A percentile compares a stretch with the other conserved stretches of the same genome.
Evolutionary conservation across 768 basidiomycete species (phyloP).

Genomic region (Suillus brevipes): DNA sequence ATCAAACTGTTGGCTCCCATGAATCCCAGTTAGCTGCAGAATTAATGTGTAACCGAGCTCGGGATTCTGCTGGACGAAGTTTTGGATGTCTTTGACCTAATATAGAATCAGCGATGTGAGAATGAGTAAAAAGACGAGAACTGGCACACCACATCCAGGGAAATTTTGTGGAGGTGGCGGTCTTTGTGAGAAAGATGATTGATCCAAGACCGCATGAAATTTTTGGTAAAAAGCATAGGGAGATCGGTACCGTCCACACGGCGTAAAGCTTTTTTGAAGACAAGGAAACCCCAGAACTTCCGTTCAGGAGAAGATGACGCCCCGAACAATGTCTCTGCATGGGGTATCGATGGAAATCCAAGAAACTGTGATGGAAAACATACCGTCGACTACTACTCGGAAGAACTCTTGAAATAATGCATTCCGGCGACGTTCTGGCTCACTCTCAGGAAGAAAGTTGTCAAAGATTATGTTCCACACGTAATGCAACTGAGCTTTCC

Average conservation of each 20-base stretch:
- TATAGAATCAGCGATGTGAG: not conserved
- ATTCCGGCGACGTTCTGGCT: slow-evolving; percentile 35
- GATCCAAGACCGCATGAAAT: slow-evolving; percentile 96
- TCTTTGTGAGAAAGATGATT: slow-evolving; percentile 90
- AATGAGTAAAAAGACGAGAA: not conserved
- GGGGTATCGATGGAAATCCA: not conserved
- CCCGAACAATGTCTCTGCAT: slow-evolving; percentile 82
- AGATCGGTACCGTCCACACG: slow-evolving; percentile 64
- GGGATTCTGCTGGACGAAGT: slow-evolving; percentile 72
- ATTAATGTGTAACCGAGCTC: slow-evolving; percentile 83
- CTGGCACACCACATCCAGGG: slow-evolving; percentile 70
- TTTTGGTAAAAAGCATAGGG: slow-evolving; percentile 88
- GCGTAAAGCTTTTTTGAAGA: slow-evolving; percentile 78
- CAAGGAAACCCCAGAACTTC: slow-evolving; percentile 95
- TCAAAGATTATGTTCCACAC: slow-evolving; percentile 88
- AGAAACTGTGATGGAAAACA: slow-evolving; percentile 19
- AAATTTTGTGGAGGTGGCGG: slow-evolving; percentile 86
- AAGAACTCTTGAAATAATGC: slow-evolving; percentile 91
- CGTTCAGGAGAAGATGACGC: slow-evolving; percentile 81
- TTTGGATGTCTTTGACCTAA: slow-evolving; percentile 75
- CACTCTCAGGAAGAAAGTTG: slow-evolving; percentile 57
- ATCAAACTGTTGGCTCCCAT: slow-evolving; percentile 90
- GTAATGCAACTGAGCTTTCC: slow-evolving; percentile 92
- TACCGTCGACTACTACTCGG: slow-evolving; percentile 87
- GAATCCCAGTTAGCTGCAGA: slow-evolving; percentile 76